Percentiles rank a stretch among this genome's conserved stretches.
These are phyloP conservation scores for Candolleomyces eurysporus DNA, from an alignment of 768 basidiomycete species.

Conservation along the genomic window DNA sequence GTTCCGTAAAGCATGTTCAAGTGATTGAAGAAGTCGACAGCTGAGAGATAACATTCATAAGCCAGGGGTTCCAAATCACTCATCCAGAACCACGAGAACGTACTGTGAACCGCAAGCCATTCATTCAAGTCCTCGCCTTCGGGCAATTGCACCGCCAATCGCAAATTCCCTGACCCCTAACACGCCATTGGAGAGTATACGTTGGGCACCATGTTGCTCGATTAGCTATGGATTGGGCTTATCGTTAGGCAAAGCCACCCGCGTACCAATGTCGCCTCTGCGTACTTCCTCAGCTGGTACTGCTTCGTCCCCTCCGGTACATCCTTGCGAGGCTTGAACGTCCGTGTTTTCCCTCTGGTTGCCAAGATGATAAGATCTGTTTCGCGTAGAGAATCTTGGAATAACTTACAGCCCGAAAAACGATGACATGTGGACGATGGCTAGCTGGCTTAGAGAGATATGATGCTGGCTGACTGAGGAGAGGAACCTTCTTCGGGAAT, in stretches of 20 bases:
- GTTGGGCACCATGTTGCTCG: background rate
- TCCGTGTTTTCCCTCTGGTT: conserved; percentile 80
- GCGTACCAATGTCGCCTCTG: conserved; percentile 87
- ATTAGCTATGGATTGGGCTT: background rate
- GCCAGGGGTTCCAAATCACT: background rate
- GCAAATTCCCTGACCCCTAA: conserved; percentile 93
- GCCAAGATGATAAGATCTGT: conserved; percentile 5
- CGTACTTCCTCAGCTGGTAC: conserved; percentile 96
- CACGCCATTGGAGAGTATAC: background rate
- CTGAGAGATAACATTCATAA: conserved; percentile 36
- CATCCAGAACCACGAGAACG: conserved; percentile 16
- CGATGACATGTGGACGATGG: conserved; percentile 59
- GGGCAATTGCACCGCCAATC: conserved; percentile 88
- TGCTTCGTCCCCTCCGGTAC: conserved; percentile 96
- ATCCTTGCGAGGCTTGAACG: conserved; percentile 95
- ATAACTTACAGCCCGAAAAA: conserved; percentile 80
- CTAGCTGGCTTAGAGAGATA: background rate
- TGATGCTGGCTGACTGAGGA: background rate
- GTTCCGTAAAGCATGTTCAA: conserved; percentile 99
- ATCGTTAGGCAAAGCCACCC: background rate
- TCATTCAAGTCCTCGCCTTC: conserved; percentile 97
- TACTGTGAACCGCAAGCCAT: conserved; percentile 99
- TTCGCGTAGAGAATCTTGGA: background rate
- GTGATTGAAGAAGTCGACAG: conserved; percentile 99
- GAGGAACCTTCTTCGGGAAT: conserved; percentile 9